Evolutionary conservation across 805 yeast species (phyloP), one percentile per base, ranked within the genome.

Genomic region (Wickerhamomyces tratensis): DNA sequence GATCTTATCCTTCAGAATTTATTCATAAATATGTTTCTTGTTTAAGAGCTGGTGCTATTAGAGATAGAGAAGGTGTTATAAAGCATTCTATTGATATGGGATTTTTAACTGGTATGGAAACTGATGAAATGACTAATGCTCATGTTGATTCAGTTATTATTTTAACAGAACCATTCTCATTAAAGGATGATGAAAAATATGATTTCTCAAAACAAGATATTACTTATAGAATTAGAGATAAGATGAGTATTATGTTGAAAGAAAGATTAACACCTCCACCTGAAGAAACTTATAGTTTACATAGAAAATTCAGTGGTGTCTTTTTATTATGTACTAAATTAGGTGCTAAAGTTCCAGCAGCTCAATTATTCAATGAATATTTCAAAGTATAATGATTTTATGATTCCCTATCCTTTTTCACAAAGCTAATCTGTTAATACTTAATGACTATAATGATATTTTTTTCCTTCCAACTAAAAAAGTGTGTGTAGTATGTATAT

Each of bases 261-360:
- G 96, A 93, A 62, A 76, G 98, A 51, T 68, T 93, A 47, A 78
- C 96, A 4, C 97, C 98, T 5, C 98, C 98, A 12, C 98, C 98
- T 2, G 98, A 93, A 56, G 98, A 93, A 62, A 93, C 98, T 0
- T 93, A 93, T 60, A 84, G 95, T n/a, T 69, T 93, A 52, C 98
- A 93, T 64, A 73, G 98, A 54, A 93, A 93, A 58, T 78, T 93
- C 56, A 85, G 95, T 57, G 98, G 98, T 10, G 95, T 93, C 2
- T 93, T 85, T 57, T 68, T 93, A 47, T 69, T 93, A 42, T 91
- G 98, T 65, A 85, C 98, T 5, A 75, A 86, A 52, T 70, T 93
- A 62, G 69, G 76, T 36, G 97, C 98, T 2, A 68, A 72, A 11
- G 91, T 93, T 33, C 94, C 89, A 13, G 82, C 95, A 57, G 78